These are phyloP conservation scores for Ambispora gerdemannii DNA, from an alignment of 192 early-diverging fungal species.

Conservation along the genomic window DNA sequence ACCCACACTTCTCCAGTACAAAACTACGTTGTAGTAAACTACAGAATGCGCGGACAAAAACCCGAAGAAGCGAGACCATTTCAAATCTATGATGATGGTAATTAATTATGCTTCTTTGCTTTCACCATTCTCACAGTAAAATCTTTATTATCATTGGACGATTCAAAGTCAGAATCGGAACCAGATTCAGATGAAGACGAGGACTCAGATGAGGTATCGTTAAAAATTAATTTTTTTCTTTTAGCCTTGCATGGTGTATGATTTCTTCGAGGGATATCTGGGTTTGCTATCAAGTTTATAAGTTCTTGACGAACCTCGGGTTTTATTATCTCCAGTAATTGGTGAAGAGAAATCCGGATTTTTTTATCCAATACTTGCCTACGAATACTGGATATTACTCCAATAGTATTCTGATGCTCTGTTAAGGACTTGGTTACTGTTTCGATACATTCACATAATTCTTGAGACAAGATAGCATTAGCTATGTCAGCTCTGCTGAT, in stretches of 20 bases:
- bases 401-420: background rate
- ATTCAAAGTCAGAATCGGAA: background rate
- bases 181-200: constrained; percentile 8
- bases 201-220: constrained; percentile 7
- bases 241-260: constrained; percentile 23
- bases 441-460: too few relatives aligned
- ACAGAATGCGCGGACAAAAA: constrained; percentile 13
- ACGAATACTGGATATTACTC: background rate
- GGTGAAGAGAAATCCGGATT: background rate
- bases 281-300: background rate
- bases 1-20: background rate
- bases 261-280: constrained; percentile 20
- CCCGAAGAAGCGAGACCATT: too few relatives aligned
- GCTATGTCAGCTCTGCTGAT: background rate
- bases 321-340: background rate
- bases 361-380: background rate
- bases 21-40: constrained; percentile 12
- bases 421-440: too few relatives aligned
- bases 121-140: background rate
- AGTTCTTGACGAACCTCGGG: background rate
- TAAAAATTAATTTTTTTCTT: constrained; percentile 18
- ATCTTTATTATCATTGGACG: constrained; percentile 14
- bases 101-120: constrained; percentile 1
- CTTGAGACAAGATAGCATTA: too few relatives aligned
- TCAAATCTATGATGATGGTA: too few relatives aligned